Conservation (phyloP, 257 asterid genomes). For the Linaria vulgaris region DNA sequence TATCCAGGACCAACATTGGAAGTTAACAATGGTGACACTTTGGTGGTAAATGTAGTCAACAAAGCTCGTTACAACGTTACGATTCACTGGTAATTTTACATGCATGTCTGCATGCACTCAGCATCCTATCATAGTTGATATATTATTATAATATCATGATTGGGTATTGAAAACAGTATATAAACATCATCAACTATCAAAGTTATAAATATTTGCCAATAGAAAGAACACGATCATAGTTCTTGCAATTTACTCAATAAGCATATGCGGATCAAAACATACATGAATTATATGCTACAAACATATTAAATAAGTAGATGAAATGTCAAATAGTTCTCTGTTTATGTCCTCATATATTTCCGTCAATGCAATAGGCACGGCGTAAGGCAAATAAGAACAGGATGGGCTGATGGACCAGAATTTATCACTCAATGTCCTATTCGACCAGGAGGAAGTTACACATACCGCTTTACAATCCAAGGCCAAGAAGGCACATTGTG, state of each 20-base stretch:
- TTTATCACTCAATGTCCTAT: constrained; percentile 88
- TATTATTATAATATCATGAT: neutral
- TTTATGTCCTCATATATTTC: neutral
- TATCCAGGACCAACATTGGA: constrained; percentile 80
- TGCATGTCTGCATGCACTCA: constrained; percentile 5
- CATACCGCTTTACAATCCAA: constrained; percentile 69
- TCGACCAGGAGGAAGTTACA: constrained; percentile 74
- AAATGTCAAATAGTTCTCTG: neutral
- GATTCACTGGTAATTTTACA: constrained; percentile 65
- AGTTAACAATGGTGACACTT: constrained; percentile 75
- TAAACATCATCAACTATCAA: no score
- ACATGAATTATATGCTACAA: no score
- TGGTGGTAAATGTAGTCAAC: constrained; percentile 65
- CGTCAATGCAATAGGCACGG: constrained; percentile 60
- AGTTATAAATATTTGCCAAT: no score
- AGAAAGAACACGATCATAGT: no score
- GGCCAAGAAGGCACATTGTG: constrained; percentile 92
- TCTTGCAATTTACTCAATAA: no score
- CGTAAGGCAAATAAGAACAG: constrained; percentile 70
- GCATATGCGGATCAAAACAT: no score
- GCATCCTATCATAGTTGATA: neutral
- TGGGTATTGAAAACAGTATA: neutral
- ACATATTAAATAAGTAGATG: neutral
- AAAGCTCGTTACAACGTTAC: constrained; percentile 76
- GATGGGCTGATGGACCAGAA: constrained; percentile 92